These are phyloP conservation scores for Margaritispora aquatica DNA, from an alignment of 495 filamentous ascomycete species.

Conservation along the genomic window DNA sequence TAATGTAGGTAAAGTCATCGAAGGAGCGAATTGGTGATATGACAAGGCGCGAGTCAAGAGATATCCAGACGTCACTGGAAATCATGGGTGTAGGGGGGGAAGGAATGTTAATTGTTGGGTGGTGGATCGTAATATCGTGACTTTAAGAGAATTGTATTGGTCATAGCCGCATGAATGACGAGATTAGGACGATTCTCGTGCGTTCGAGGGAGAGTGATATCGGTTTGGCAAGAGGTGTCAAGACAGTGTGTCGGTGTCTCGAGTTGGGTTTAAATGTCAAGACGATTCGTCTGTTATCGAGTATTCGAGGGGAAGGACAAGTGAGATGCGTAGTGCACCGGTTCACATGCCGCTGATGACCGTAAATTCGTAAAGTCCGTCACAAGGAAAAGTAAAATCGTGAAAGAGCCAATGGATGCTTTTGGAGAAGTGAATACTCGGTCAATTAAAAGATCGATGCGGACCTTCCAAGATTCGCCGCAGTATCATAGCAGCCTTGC, in stretches of 20 bases:
- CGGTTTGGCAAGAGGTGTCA: slow-evolving; percentile 28
- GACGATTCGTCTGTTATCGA: slow-evolving; percentile 25
- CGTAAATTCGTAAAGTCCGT: slow-evolving; percentile 27
- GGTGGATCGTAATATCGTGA: slow-evolving; percentile 21
- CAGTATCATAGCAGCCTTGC: slow-evolving; percentile 45
- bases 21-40: slow-evolving; percentile 18
- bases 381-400: slow-evolving; percentile 15
- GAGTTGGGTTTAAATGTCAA: slow-evolving; percentile 23
- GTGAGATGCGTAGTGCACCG: slow-evolving; percentile 18
- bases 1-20: slow-evolving; percentile 1
- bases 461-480: slow-evolving; percentile 28
- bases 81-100: not conserved
- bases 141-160: slow-evolving; percentile 22
- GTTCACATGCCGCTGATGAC: slow-evolving; percentile 21
- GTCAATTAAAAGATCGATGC: slow-evolving; percentile 21
- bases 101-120: slow-evolving; percentile 6
- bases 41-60: slow-evolving; percentile 11
- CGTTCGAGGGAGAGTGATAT: slow-evolving; percentile 27
- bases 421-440: slow-evolving; percentile 18
- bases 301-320: slow-evolving; percentile 15
- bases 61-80: slow-evolving; percentile 5
- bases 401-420: slow-evolving; percentile 30
- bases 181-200: slow-evolving; percentile 35
- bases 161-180: slow-evolving; percentile 29
- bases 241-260: slow-evolving; percentile 25